Evolutionary conservation across 345 rosid species (phyloP), one percentile per base, ranked within the genome.

Genomic region (Eucalyptus marginata): DNA sequence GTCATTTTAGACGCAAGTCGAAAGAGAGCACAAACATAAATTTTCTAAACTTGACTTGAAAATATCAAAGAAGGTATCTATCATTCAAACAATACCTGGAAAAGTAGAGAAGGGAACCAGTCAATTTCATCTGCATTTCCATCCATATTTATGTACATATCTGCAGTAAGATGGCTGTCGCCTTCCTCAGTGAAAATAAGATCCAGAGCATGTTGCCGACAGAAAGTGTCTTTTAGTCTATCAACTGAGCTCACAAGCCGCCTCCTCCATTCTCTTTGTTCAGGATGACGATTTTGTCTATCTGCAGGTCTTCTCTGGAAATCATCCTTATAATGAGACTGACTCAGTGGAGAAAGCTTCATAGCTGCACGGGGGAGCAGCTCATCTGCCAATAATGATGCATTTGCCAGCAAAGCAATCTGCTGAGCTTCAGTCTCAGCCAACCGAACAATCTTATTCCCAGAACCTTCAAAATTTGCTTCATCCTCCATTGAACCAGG

Each of bases 221-320:
- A 98, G 91, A 98, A 97, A 24, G 97, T 93, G 92, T 98, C 96
- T 92, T 96, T 98, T 87, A 98, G 92, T 89, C 96, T 95, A 91
- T 97, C 99, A 92, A 98, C 97, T 79, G 98, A 95, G 91, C 92
- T 88, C 56, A 92, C 94, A 89, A 98, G 98, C 90, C 98, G 95
- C 92, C 96, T 95, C 93, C 94, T 98, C 99, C 99, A 98, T 94
- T 98, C 99, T 91, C 99, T 94, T 91, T 96, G 99, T 91, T 98
- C 99, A 90, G 99, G 99, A 89, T 96, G 94, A 89, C 99, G 99
- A 88, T 95, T 98, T 92, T 97, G 99, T 93, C 97, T 95, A 92
- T 98, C 99, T 71, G 86, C 59, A 59, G 96, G 94, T 92, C 97
- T 96, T 91, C 97, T 93, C 84, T 92, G 94, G 64, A 91, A 64